phyloP scores from a whole-genome alignment of 23 red algal species.

The Gracilaria domingensis region DNA sequence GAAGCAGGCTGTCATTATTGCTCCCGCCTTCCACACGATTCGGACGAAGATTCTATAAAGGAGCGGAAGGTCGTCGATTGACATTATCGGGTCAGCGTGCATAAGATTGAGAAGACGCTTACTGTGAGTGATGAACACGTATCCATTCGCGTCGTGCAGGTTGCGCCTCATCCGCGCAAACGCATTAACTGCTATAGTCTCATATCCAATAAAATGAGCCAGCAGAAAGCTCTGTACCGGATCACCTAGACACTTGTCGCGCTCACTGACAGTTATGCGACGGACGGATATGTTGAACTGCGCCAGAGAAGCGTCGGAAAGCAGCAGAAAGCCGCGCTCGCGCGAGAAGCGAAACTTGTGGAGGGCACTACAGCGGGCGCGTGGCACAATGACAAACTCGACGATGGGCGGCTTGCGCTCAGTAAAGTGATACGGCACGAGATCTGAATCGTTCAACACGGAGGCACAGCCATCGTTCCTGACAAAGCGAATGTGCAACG shows the following conservation, averaged over 20 bases:
- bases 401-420: slow-evolving; percentile 22
- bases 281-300: slow-evolving; percentile 66
- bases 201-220: slow-evolving; percentile 78
- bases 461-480: slow-evolving; percentile 63
- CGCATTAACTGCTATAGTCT: slow-evolving; percentile 86
- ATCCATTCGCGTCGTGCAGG: slow-evolving; percentile 22
- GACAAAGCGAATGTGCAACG: slow-evolving; percentile 81
- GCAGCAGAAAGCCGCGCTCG: slow-evolving; percentile 86
- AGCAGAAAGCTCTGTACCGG: slow-evolving; percentile 62
- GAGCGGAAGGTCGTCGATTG: slow-evolving; percentile 12
- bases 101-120: slow-evolving; percentile 61
- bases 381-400: slow-evolving; percentile 32
- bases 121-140: slow-evolving; percentile 25
- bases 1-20: slow-evolving; percentile 85
- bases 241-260: slow-evolving; percentile 77
- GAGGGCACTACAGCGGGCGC: not conserved
- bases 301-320: slow-evolving; percentile 61
- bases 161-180: slow-evolving; percentile 74
- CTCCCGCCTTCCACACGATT: slow-evolving; percentile 63
- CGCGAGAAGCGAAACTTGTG: slow-evolving; percentile 78
- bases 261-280: slow-evolving; percentile 32
- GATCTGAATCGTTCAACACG: slow-evolving; percentile 35
- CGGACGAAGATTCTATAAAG: slow-evolving; percentile 4
- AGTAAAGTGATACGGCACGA: not conserved
- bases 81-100: slow-evolving; percentile 42